These are phyloP conservation scores for Emydomyces testavorans DNA, from an alignment of 2,329 filamentous ascomycete genomes.

Conservation along the genomic window DNA sequence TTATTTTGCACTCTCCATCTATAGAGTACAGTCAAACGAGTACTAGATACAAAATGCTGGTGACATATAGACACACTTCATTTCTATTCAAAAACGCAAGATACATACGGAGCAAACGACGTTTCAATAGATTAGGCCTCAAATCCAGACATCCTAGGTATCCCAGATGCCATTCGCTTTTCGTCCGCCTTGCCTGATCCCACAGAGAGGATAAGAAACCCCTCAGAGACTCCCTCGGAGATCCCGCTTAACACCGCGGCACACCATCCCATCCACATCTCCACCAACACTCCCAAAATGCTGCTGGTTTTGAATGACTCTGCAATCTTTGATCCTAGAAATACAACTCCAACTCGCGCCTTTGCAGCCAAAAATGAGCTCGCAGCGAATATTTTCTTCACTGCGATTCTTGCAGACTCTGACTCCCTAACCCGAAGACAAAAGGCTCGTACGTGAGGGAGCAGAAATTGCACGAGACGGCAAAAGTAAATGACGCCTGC, in stretches of 20 bases:
- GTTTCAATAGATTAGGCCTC: too few species aligned
- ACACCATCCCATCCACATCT: background rate
- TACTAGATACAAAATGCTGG: too few species aligned
- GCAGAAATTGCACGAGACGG: constrained; percentile 47
- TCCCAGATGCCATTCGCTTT: background rate
- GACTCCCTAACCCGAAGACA: constrained; percentile 40
- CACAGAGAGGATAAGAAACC: background rate
- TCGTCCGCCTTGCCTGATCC: background rate
- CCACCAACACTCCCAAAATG: background rate
- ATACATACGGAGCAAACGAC: too few species aligned
- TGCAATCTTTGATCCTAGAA: background rate
- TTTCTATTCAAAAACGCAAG: too few species aligned
- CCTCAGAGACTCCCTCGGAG: background rate
- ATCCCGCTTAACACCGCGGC: constrained; percentile 1
- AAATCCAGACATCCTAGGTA: too few species aligned
- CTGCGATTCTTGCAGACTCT: background rate
- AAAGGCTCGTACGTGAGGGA: constrained; percentile 50
- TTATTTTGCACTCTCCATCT: too few species aligned
- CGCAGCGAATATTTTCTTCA: background rate
- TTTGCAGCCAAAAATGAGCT: background rate
- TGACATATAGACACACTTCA: too few species aligned
- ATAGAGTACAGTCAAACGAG: too few species aligned
- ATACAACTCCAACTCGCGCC: background rate
- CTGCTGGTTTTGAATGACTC: background rate
- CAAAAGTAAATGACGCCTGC: constrained; percentile 48